These are phyloP conservation scores for Pisolithus sp. DNA, from an alignment of 768 basidiomycete genomes.

Conservation along the genomic window DNA sequence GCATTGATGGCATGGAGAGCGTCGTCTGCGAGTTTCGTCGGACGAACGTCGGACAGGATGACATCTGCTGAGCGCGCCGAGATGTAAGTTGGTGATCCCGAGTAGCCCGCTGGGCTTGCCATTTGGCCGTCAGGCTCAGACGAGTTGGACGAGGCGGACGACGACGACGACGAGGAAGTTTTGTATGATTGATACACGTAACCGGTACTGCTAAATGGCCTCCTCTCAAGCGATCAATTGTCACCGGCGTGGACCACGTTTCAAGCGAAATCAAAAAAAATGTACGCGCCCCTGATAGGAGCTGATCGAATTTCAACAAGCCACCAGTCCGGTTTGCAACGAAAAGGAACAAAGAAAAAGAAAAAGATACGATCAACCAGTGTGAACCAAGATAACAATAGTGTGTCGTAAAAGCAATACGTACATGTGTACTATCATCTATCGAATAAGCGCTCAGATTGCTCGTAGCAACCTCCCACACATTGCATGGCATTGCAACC, in stretches of 20 bases:
- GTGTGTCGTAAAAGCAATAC: too few species aligned
- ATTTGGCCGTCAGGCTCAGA: constrained; percentile 10
- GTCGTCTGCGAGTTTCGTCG: constrained; percentile 76
- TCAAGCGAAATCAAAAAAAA: not conserved
- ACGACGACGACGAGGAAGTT: constrained; percentile 1
- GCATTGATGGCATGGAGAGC: constrained; percentile 77
- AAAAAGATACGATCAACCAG: too few species aligned
- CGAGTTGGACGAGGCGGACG: constrained; percentile 9
- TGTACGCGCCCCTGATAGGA: not conserved
- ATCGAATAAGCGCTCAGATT: too few species aligned
- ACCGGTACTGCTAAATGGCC: constrained; percentile 1
- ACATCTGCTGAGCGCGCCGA: constrained; percentile 82
- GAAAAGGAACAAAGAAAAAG: too few species aligned
- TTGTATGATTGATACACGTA: not conserved
- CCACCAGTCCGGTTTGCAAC: too few species aligned
- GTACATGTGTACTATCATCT: too few species aligned
- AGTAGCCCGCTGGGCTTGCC: constrained; percentile 1
- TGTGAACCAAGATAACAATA: too few species aligned
- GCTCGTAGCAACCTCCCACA: too few species aligned
- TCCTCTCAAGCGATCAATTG: constrained; percentile 1
- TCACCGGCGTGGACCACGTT: not conserved
- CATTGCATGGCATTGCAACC: too few species aligned
- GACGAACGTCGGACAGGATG: constrained; percentile 87
- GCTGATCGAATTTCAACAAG: not conserved
- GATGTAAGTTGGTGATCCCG: constrained; percentile 64